phyloP scores from a whole-genome alignment of 306 rosid species.

The Psophocarpus tetragonolobus region DNA sequence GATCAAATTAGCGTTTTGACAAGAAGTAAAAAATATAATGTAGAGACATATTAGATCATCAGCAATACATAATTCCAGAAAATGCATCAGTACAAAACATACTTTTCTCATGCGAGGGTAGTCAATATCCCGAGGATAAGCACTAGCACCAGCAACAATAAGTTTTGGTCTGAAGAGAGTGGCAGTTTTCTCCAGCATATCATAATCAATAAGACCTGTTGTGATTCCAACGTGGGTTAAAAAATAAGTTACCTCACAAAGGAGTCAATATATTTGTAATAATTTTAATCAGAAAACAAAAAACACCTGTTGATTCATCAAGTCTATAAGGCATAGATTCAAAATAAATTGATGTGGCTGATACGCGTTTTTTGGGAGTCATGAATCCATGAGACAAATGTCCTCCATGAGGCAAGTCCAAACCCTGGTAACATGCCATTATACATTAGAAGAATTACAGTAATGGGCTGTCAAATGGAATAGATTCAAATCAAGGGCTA shows the following conservation, averaged over 20 bases:
- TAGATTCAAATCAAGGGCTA: not conserved
- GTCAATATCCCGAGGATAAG: constrained; percentile 95
- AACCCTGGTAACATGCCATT: constrained; percentile 58
- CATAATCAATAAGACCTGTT: constrained; percentile 86
- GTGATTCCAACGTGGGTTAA: not conserved
- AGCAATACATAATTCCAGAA: constrained; percentile 20
- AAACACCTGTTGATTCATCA: constrained; percentile 77
- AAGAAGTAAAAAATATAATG: not conserved
- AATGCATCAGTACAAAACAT: constrained; percentile 29
- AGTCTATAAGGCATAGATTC: constrained; percentile 97
- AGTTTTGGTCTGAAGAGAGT: constrained; percentile 83
- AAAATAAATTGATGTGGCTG: constrained; percentile 88
- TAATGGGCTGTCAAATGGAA: not conserved
- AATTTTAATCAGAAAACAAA: constrained; percentile 13
- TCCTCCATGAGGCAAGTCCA: constrained; percentile 99
- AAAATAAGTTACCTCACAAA: constrained; percentile 4
- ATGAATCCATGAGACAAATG: constrained; percentile 96
- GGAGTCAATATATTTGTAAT: not conserved
- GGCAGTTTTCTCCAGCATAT: constrained; percentile 89
- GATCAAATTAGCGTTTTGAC: constrained; percentile 31
- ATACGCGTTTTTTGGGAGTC: constrained; percentile 91
- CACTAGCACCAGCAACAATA: constrained; percentile 95
- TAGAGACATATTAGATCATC: not conserved
- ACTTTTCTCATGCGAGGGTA: constrained; percentile 91
- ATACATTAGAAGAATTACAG: constrained; percentile 19